phyloP scores from a whole-genome alignment of 805 yeast species.

The Nakazawaea holstii region DNA sequence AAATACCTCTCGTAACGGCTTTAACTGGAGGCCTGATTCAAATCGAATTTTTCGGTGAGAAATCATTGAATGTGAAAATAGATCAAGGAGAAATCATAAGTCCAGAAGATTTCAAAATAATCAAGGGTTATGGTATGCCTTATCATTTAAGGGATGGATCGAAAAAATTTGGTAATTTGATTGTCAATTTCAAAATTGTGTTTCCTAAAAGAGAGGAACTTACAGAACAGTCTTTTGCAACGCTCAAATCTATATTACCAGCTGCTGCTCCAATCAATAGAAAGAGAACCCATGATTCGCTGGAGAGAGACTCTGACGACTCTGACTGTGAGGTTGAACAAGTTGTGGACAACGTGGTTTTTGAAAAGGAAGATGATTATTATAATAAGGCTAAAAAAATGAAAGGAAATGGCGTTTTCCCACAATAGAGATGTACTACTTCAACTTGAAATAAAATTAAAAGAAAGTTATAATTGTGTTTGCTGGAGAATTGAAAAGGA shows the following conservation, averaged over 20 bases:
- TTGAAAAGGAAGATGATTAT: not conserved
- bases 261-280: not conserved
- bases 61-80: constrained; percentile 31
- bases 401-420: not conserved
- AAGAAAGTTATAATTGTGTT: not conserved
- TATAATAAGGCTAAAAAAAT: not conserved
- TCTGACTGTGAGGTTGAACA: not conserved
- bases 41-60: constrained; percentile 33
- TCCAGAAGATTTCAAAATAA: constrained; percentile 42
- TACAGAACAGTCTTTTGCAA: constrained; percentile 27
- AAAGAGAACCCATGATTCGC: not conserved
- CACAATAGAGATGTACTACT: not conserved
- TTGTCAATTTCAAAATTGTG: constrained; percentile 50
- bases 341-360: not conserved
- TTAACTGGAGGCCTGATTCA: constrained; percentile 47
- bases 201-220: constrained; percentile 47
- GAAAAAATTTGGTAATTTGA: constrained; percentile 45
- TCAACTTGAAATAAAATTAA: not conserved
- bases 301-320: not conserved
- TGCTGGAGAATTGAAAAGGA: not conserved
- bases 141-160: constrained; percentile 18
- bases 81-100: constrained; percentile 47
- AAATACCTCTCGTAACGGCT: constrained; percentile 49
- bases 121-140: constrained; percentile 62
- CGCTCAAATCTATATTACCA: constrained; percentile 16